Percentiles rank a stretch among this genome's conserved stretches.
These are phyloP conservation scores for Ochromonas danica DNA, from an alignment of 108 stramenopile species.

Conservation along the genomic window DNA sequence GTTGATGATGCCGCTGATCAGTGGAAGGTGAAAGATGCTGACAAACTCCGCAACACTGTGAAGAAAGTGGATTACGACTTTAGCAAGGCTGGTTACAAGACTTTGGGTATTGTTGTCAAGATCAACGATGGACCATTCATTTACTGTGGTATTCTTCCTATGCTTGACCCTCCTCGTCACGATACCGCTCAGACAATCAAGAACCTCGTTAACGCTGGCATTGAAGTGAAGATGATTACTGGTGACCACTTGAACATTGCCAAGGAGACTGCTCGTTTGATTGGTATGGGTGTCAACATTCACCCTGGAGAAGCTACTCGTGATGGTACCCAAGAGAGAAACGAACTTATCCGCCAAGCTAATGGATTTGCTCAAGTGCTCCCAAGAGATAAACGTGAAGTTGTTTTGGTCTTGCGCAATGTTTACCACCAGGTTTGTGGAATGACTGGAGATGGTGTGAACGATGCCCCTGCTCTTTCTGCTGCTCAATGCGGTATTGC, in stretches of 20 bases:
- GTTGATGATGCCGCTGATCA: constrained; percentile 64
- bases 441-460: constrained; percentile 87
- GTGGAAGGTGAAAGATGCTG: constrained; percentile 64
- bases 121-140: constrained; percentile 40
- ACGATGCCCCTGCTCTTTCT: constrained; percentile 78
- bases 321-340: background rate
- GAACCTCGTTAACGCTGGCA: constrained; percentile 66
- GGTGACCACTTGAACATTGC: constrained; percentile 67
- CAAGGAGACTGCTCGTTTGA: constrained; percentile 56
- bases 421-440: constrained; percentile 53
- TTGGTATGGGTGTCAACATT: constrained; percentile 65
- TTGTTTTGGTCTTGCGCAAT: constrained; percentile 33
- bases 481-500: constrained; percentile 76
- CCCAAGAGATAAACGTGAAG: constrained; percentile 32
- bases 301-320: constrained; percentile 54
- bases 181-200: constrained; percentile 72
- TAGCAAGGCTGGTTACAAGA: constrained; percentile 65
- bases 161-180: constrained; percentile 75
- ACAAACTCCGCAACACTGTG: constrained; percentile 42
- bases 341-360: constrained; percentile 23
- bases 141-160: constrained; percentile 74
- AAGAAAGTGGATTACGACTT: constrained; percentile 46
- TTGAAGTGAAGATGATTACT: constrained; percentile 79
- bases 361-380: constrained; percentile 34
- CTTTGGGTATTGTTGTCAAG: constrained; percentile 34